phyloP scores from a whole-genome alignment of 768 basidiomycete genomes.

The Pulveroboletus frians region DNA sequence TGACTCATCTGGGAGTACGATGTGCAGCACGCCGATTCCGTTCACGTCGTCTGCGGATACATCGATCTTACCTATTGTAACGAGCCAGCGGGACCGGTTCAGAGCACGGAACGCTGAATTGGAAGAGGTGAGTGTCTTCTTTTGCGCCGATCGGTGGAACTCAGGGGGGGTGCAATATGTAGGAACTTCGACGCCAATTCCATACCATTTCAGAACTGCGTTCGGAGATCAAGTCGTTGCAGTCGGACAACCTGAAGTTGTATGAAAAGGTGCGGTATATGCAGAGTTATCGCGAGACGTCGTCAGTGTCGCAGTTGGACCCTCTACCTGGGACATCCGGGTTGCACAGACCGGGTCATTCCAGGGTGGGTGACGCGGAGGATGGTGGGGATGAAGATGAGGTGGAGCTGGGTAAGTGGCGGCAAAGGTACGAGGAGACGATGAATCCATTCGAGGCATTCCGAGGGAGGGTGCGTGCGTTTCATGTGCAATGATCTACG shows the following conservation, averaged over 20 bases:
- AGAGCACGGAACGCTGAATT: constrained; percentile 94
- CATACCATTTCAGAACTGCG: constrained; percentile 93
- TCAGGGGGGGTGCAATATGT: neutral
- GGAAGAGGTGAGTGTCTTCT: constrained; percentile 65
- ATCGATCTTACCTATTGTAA: constrained; percentile 97
- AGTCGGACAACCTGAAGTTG: constrained; percentile 93
- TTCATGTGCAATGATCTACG: neutral
- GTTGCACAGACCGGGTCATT: constrained; percentile 2
- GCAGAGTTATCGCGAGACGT: constrained; percentile 89
- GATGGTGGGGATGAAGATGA: constrained; percentile 33
- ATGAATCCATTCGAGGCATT: constrained; percentile 99
- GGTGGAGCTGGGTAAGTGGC: constrained; percentile 84
- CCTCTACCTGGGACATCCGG: constrained; percentile 47
- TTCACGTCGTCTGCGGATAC: constrained; percentile 78
- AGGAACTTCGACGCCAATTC: constrained; percentile 95
- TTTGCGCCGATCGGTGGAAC: neutral
- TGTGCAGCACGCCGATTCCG: constrained; percentile 60
- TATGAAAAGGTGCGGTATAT: constrained; percentile 99
- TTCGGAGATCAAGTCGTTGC: constrained; percentile 84
- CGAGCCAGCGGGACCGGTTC: constrained; percentile 96
- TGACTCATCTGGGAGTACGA: constrained; percentile 17
- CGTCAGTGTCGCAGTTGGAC: constrained; percentile 59
- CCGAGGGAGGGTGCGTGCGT: constrained; percentile 75
- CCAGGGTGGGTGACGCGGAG: neutral
- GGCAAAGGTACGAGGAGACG: constrained; percentile 88